Evolutionary conservation across 2,329 filamentous ascomycete species (phyloP).

Genomic region (Didymellaceae sp.): DNA sequence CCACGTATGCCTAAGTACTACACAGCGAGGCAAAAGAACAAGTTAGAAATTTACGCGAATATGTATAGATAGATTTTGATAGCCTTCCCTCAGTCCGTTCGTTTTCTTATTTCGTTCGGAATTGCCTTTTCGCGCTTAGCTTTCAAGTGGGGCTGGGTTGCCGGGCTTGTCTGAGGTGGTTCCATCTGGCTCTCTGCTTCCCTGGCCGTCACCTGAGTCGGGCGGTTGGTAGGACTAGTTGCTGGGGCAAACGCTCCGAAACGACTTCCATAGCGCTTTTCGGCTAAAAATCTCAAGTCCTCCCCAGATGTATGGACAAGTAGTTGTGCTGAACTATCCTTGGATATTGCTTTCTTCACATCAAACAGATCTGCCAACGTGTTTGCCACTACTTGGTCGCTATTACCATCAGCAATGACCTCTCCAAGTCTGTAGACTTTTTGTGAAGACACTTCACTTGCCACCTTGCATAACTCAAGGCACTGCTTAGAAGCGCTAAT

Average conservation of each 20-base stretch:
- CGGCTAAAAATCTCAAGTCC: constrained; percentile 4
- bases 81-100: not conserved
- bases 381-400: constrained; percentile 14
- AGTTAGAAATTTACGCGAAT: too few relatives aligned
- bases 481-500: constrained; percentile 1
- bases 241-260: constrained; percentile 11
- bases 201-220: not conserved
- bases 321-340: constrained; percentile 9
- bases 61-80: too few relatives aligned
- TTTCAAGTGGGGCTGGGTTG: not conserved
- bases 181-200: not conserved
- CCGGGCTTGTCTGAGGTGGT: not conserved
- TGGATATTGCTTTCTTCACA: constrained; percentile 18
- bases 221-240: not conserved
- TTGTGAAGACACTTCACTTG: not conserved
- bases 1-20: too few relatives aligned
- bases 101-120: constrained; percentile 9
- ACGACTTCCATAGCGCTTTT: constrained; percentile 12
- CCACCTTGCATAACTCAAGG: constrained; percentile 1
- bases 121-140: not conserved
- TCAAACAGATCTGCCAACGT: constrained; percentile 18
- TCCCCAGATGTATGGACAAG: constrained; percentile 4
- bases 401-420: constrained; percentile 13
- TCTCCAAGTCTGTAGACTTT: constrained; percentile 4
- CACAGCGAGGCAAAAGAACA: too few relatives aligned